Evolutionary conservation across 805 yeast species (phyloP), one percentile per base, ranked within the genome.

Genomic region (Candida pini): DNA sequence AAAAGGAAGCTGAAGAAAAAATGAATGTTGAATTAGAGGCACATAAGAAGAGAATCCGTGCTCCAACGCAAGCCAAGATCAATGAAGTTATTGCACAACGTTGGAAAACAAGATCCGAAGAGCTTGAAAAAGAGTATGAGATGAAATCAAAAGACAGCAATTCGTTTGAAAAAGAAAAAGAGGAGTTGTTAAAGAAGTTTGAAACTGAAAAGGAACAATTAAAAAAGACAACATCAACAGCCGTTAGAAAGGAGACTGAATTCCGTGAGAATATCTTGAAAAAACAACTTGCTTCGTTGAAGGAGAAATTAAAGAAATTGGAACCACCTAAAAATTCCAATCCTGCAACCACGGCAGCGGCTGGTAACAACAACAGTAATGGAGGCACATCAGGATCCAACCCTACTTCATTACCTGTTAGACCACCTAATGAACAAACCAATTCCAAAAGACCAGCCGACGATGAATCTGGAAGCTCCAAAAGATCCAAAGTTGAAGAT

Each of bases 211-310:
- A 55, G 55, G 50, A 62, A 42, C 60, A 64, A 39, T 63, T 66
- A 29, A 64, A 69, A 14, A 66, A 63, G 21, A 70, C 65, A 30
- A 67, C 71, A 3, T 60, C 73, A 31, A 62, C 64, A 34, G 71
- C 73, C 18, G 69, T 74, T 28, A 71, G 73, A 32, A 73, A 76
- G 50, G 78, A 77, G 48, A 69, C 68, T 31, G 81, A 73, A 39
- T 69, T 81, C 54, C 71, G 77, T 45, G 67, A 69, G 37, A 71
- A 68, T 39, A 69, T 81, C 54, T 61, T 76, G 45, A 70, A 68
- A 45, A 64, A 66, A 43, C 77, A 71, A 52, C 59, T 73, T n/a
- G 76, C 71, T 28, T 68, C 68, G 33, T 61, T 73, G 19, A 76
- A 71, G 40, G 59, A 55, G 30, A 66, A 67, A 34, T 34, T 55